These are phyloP conservation scores for Scheffersomyces quercinus DNA, from an alignment of 1,139 yeast species.

Conservation along the genomic window DNA sequence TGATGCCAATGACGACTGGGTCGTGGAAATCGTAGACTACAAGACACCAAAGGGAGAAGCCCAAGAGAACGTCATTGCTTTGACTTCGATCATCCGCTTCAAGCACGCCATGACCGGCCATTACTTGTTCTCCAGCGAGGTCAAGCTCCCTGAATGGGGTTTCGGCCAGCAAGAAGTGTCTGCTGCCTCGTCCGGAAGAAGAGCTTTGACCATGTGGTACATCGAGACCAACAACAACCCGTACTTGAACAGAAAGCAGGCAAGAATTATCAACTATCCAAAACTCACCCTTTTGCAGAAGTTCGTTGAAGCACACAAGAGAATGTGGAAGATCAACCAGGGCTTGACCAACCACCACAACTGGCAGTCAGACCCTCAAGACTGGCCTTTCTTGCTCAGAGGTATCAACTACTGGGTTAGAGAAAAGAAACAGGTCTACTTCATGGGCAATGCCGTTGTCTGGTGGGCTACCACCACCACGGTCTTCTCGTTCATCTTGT, in stretches of 20 bases:
- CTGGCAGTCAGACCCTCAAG: conserved; percentile 83
- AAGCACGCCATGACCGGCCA: conserved; percentile 91
- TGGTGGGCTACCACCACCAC: conserved; percentile 85
- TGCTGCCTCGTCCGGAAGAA: conserved; percentile 79
- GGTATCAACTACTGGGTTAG: conserved; percentile 95
- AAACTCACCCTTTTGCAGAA: conserved; percentile 66
- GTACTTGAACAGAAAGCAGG: conserved; percentile 17
- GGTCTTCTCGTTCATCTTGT: conserved; percentile 54
- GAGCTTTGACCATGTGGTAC: conserved; percentile 80
- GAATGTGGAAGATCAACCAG: conserved; percentile 90
- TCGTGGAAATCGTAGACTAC: conserved; percentile 77
- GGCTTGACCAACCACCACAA: conserved; percentile 83
- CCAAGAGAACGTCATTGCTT: conserved; percentile 65
- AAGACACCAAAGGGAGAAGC: conserved; percentile 60
- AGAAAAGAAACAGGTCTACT: conserved; percentile 75
- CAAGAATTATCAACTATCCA: conserved; percentile 55
- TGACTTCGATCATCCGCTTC: conserved; percentile 82
- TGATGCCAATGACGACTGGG: conserved; percentile 94
- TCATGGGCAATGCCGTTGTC: conserved; percentile 84
- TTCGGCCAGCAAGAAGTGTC: conserved; percentile 97
- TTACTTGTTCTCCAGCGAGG: conserved; percentile 81
- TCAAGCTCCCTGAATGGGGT: conserved; percentile 93
- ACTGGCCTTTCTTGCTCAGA: conserved; percentile 87
- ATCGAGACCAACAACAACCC: conserved; percentile 72
- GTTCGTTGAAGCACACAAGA: conserved; percentile 73